These are phyloP conservation scores for Medicago arabica DNA, from an alignment of 306 rosid genomes.

Conservation along the genomic window DNA sequence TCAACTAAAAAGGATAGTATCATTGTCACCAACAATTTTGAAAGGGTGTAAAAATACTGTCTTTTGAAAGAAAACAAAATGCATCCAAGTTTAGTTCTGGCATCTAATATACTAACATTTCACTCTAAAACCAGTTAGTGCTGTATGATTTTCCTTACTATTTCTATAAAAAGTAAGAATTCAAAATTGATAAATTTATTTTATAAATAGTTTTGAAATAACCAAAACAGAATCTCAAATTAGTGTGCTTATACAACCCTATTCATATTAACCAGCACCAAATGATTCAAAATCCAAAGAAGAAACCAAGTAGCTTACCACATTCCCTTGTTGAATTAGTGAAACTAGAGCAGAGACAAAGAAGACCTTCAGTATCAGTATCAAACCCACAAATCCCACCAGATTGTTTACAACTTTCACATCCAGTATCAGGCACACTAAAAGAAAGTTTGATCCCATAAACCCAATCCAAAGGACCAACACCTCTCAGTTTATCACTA, in stretches of 20 bases:
- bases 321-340: conserved; percentile 69
- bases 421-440: conserved; percentile 74
- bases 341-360: conserved; percentile 77
- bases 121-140: too few relatives aligned
- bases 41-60: too few relatives aligned
- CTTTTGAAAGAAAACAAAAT: too few relatives aligned
- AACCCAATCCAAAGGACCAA: conserved; percentile 88
- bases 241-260: neutral
- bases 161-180: too few relatives aligned
- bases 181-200: too few relatives aligned
- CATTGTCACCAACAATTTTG: too few relatives aligned
- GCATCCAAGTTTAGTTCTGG: too few relatives aligned
- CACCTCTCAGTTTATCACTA: conserved; percentile 56
- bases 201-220: too few relatives aligned
- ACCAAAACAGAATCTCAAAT: neutral
- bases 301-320: conserved; percentile 51
- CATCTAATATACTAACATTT: too few relatives aligned
- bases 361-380: conserved; percentile 74
- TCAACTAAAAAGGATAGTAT: too few relatives aligned
- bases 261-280: neutral
- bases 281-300: neutral
- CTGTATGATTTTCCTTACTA: too few relatives aligned
- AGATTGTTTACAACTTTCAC: conserved; percentile 63
- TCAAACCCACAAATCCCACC: conserved; percentile 93
- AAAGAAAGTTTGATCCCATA: conserved; percentile 83